Base-by-base conservation (phyloP, 306 rosid genomes). In the Rubus idaeus region DNA sequence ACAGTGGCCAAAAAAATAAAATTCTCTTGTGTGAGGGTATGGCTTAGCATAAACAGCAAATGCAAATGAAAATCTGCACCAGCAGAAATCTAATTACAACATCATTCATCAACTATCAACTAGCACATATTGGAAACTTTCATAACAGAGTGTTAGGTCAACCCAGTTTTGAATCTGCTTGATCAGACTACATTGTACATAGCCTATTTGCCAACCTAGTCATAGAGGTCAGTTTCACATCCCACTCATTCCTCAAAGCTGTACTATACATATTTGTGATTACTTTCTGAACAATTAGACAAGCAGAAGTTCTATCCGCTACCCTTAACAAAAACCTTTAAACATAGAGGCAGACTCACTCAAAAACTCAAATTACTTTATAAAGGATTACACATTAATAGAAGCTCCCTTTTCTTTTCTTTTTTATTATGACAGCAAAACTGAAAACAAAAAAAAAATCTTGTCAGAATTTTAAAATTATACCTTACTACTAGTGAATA, bases 401-500 rank as follows among this genome's bases (percentile, higher is more conserved):
- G 21, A 53, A 41, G 14, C n/a, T n/a, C n/a, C n/a, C n/a, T n/a
- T n/a, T n/a, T n/a, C n/a, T n/a, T n/a, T 40, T 10, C 20, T 18
- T 5, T 52, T 10, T 1, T 52, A 17, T 44, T 53, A 53, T 20
- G 14, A 53, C 14, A 23, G 18, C 40, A 53, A 11, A 55, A 35
- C 42, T 47, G 10, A 35, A 44, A 18, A 35, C 47, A 46, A 23
- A 21, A 45, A 21, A 53, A n/a, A 26, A 41, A 17, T 5, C 18
- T 9, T 13, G 52, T 49, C 13, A 49, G 69, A 61, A 41, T 40
- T 18, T 74, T 11, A 75, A 77, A 44, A 17, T n/a, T 45, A 42
- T 40, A 90, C 98, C 97, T 94, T 94, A 80, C 91, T 88, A 82
- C 97, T 94, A 35, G 97, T 89, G 89, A 94, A 94, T 10, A 92